A percentile compares a stretch with the other conserved stretches of the same genome.
These are phyloP conservation scores for Scheffersomyces lignicola DNA, from an alignment of 1,139 yeast genomes.

Conservation along the genomic window DNA sequence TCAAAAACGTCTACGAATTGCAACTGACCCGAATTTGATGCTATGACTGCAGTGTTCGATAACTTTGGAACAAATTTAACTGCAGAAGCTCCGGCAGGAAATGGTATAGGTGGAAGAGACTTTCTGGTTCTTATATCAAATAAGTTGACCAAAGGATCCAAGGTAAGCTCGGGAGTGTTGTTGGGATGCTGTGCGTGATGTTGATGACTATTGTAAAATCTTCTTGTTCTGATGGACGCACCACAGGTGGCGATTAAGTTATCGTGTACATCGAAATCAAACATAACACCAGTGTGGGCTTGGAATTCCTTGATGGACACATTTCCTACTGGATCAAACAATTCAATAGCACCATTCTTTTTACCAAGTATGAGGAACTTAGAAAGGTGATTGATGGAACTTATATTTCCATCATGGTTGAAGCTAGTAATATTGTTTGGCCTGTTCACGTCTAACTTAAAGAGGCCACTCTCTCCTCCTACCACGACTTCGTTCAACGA, in stretches of 20 bases:
- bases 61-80: conserved; percentile 85
- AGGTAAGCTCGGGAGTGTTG: conserved; percentile 28
- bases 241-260: conserved; percentile 83
- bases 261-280: conserved; percentile 79
- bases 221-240: conserved; percentile 53
- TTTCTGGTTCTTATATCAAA: conserved; percentile 77
- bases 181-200: background rate
- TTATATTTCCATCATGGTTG: conserved; percentile 33
- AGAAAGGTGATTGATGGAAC: conserved; percentile 32
- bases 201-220: conserved; percentile 15
- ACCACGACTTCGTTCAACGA: conserved; percentile 38
- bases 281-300: conserved; percentile 74
- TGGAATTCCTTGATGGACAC: conserved; percentile 56
- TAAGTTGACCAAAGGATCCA: conserved; percentile 81
- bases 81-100: conserved; percentile 87
- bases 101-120: conserved; percentile 78
- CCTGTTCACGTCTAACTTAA: conserved; percentile 63
- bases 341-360: conserved; percentile 67
- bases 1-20: conserved; percentile 84
- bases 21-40: conserved; percentile 76
- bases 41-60: conserved; percentile 74
- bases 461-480: conserved; percentile 37
- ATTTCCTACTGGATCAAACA: conserved; percentile 70
- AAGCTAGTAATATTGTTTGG: conserved; percentile 33
- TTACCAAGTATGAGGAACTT: conserved; percentile 62